Conservation (phyloP, 2,329 filamentous ascomycete species). For the Fusarium miscanthi region DNA sequence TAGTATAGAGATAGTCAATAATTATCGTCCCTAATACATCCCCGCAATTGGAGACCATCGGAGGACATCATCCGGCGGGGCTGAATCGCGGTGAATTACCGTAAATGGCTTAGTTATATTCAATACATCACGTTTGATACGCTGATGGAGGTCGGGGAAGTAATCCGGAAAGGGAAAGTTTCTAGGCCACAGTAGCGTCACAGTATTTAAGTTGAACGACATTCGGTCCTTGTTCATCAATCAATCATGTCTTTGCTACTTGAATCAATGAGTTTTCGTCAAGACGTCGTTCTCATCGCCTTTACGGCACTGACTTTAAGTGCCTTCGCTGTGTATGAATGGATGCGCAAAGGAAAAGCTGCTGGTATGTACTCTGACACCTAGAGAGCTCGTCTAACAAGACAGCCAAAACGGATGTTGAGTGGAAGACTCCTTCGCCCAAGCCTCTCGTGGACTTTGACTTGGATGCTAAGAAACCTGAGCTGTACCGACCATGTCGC, state of each 20-base stretch:
- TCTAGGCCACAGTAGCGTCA: not conserved
- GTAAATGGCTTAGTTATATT: not conserved
- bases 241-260: not conserved
- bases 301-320: not conserved
- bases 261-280: not conserved
- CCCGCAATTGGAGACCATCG: not conserved
- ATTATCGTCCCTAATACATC: rapidly evolving
- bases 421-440: constrained; percentile 14
- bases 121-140: not conserved
- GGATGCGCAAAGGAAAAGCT: not conserved
- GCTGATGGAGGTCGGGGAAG: not conserved
- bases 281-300: not conserved
- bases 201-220: not conserved
- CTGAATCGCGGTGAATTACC: not conserved
- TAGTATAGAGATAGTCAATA: not conserved
- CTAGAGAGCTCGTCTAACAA: rapidly evolving
- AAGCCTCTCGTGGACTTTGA: constrained; percentile 11
- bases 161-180: constrained; percentile 3
- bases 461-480: constrained; percentile 16
- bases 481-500: constrained; percentile 31
- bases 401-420: not conserved
- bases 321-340: not conserved
- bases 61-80: not conserved
- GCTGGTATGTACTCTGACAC: not conserved
- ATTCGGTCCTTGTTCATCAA: not conserved